Evolutionary conservation across 176 grass and related monocot genomes (phyloP), one percentile per base, ranked within the genome.

Genomic region (Tuctoria greenei): DNA sequence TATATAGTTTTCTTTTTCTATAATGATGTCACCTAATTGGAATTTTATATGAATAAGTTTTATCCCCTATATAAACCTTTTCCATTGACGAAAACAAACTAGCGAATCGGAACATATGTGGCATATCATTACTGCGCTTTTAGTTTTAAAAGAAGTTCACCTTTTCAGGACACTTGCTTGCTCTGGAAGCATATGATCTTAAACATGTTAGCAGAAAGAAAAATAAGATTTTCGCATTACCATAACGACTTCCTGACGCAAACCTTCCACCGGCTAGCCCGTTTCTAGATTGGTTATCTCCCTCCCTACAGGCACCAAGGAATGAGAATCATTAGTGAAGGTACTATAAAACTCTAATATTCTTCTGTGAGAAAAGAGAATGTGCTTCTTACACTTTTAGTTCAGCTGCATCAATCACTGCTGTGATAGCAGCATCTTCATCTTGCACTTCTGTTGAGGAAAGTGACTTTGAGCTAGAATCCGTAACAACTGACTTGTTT

Each of bases 401-500:
- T 79, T 88, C 75, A 84, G 81, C 70, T 12, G 69, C 80, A 75
- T 88, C 81, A 63, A 88, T 84, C 46, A 88, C 64, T 56, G 75
- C 76, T 58, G 61, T 15, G 0, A 83, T 88, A 38, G 86, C 75
- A 47, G 75, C 69, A 82, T 89, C 78, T 76, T 85, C 77, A 78
- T 89, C 82, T 51, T 71, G 79, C 51, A 89, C 28, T 85, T 67
- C 73, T 23, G 56, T 38, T 11, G 83, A 86, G 37, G 78, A 81
- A 80, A 62, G 52, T 12, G 84, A 80, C 63, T 86, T 90, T 62
- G 65, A 76, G 43, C 28, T 56, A 23, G 67, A 79, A 51, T 80
- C 71, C 25, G 58, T 90, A 64, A 90, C 42, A 7, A 76, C 71
- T 23, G 47, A 87, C 52, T 71, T 79, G 35, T 67, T 82, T 26